Evolutionary conservation across 1,284 basidiomycete genomes (phyloP).

Genomic region (Cryptococcus sp.): DNA sequence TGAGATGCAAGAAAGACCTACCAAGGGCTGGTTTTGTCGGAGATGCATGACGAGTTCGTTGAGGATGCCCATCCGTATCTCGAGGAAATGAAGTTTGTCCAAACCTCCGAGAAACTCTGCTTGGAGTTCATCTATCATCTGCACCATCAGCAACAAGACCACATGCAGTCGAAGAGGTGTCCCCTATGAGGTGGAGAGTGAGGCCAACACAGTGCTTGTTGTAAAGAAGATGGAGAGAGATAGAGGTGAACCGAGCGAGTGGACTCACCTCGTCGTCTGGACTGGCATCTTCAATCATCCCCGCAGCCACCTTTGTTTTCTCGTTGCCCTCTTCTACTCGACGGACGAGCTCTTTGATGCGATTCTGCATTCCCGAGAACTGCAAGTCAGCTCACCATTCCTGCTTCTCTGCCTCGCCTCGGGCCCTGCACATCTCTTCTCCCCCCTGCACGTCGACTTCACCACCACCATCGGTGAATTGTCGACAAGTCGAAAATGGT

Average conservation of each 20-base stretch:
- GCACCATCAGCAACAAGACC: neutral
- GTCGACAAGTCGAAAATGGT: no score
- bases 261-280: slow-evolving; percentile 20
- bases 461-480: no score
- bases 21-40: slow-evolving; percentile 15
- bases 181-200: no score
- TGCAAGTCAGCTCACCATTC: neutral
- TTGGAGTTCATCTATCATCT: slow-evolving; percentile 21
- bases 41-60: slow-evolving; percentile 56
- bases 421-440: neutral
- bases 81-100: slow-evolving; percentile 14
- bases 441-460: no score
- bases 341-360: neutral
- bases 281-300: slow-evolving; percentile 21
- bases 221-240: no score
- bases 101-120: slow-evolving; percentile 9
- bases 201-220: no score
- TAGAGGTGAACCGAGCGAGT: no score
- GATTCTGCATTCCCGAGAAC: neutral
- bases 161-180: neutral
- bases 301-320: slow-evolving; percentile 17
- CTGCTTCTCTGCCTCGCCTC: neutral
- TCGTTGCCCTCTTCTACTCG: slow-evolving; percentile 19
- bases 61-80: slow-evolving; percentile 47
- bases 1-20: neutral